Evolutionary conservation across 495 filamentous ascomycete genomes (phyloP), one percentile per base, ranked within the genome.

Genomic region (Trypethelium eluteriae): DNA sequence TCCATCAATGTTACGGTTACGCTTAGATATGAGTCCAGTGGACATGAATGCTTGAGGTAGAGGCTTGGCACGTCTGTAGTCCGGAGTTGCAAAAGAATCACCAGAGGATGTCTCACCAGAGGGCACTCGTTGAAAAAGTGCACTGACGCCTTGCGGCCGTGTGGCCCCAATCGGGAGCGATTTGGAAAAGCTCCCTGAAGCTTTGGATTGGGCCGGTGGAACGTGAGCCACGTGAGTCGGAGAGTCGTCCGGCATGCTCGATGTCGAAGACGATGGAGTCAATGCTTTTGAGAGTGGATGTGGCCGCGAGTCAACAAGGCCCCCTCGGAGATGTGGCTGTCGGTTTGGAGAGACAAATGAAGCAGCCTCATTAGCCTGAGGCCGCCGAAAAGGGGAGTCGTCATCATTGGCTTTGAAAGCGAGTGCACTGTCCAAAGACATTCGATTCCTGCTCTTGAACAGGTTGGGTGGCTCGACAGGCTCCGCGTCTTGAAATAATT

Each of bases 21-120:
- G 85, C 79, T 98, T 98, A 4, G 94, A 96, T 41, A 98, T 89
- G 56, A 98, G 78, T 38, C 94, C 94, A 4, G 94, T 97, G 0
- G 94, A 97, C 82, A 89, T 89, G 76, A 97, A 97, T 11, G 92
- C 93, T 25, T 88, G 87, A 39, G 90, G 89, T 9, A 89, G 79
- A 41, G 93, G 93, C 74, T 89, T 95, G 12, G 88, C 90, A 5
- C 86, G 81, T 74, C 90, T 93, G 73, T 89, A 96, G 64, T 90
- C 84, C 0, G 93, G 93, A 0, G 93, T 98, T 39, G 88, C 87
- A 66, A 92, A 86, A 10, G 86, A 82, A 14, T 83, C 82, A 0
- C 79, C 75, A 0, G 78, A 76, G 2, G 79, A 79, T 47, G 78
- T 47, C 39, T 68, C 39, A 25, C 63, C 65, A 5, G 39, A 47